Percentiles rank a stretch among this genome's conserved stretches.
These are phyloP conservation scores for Penicillium canariense DNA, from an alignment of 495 filamentous ascomycete genomes.

Conservation along the genomic window DNA sequence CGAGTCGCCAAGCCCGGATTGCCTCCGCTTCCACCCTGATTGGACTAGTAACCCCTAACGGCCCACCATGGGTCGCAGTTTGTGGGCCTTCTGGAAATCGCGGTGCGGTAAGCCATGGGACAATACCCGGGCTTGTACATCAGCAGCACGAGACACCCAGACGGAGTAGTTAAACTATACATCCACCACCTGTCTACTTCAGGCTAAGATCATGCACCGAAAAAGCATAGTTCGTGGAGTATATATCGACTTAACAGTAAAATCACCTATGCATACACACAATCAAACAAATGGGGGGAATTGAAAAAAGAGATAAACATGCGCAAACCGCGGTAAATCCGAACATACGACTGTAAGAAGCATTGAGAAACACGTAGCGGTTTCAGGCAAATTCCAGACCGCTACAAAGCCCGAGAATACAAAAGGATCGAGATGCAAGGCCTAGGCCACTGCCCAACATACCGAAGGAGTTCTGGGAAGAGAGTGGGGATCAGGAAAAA, in stretches of 20 bases:
- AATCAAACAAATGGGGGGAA: constrained; percentile 5
- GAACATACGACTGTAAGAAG: background rate
- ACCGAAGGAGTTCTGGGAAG: constrained; percentile 2
- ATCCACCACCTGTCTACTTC: too few relatives aligned
- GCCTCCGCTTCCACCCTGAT: background rate
- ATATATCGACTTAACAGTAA: background rate
- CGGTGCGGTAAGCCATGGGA: too few relatives aligned
- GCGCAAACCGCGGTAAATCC: constrained; percentile 9
- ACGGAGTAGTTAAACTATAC: too few relatives aligned
- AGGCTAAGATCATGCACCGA: background rate
- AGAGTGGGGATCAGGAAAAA: constrained; percentile 11
- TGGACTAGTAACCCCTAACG: background rate
- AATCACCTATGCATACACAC: constrained; percentile 2
- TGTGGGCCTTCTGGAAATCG: constrained; percentile 10
- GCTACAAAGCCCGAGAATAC: background rate
- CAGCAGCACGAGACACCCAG: too few relatives aligned
- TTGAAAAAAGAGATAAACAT: background rate
- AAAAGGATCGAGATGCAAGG: background rate
- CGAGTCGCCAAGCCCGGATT: constrained; percentile 16
- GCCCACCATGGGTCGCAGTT: background rate
- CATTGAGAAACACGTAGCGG: background rate
- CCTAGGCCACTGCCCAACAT: background rate
- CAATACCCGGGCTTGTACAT: too few relatives aligned
- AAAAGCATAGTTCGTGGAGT: background rate
- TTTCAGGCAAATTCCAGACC: constrained; percentile 9